phyloP scores from a whole-genome alignment of 108 stramenopile genomes.

The Fragilaria crotonensis region DNA sequence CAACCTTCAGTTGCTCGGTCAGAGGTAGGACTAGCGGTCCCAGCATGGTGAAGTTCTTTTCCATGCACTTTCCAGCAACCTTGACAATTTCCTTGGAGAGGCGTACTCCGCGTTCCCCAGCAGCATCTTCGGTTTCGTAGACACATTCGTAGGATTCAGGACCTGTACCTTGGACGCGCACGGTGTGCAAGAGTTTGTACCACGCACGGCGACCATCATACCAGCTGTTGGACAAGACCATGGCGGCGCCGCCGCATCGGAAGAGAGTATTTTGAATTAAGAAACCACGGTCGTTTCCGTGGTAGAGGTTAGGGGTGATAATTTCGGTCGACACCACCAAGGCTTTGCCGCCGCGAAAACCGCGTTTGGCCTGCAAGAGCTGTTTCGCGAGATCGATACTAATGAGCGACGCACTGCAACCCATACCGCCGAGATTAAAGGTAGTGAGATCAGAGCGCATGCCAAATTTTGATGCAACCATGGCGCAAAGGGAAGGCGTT shows the following conservation, averaged over 20 bases:
- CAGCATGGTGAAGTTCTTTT: conserved; percentile 93
- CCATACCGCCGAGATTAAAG: conserved; percentile 97
- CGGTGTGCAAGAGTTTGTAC: conserved; percentile 96
- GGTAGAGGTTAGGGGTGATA: conserved; percentile 95
- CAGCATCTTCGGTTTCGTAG: conserved; percentile 87
- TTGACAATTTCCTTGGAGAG: conserved; percentile 96
- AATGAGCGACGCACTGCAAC: conserved; percentile 94
- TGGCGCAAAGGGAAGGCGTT: conserved; percentile 95
- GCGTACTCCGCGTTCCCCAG: conserved; percentile 79
- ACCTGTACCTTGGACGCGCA: conserved; percentile 88
- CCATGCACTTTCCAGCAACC: conserved; percentile 95
- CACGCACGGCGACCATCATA: conserved; percentile 90
- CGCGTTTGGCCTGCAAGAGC: conserved; percentile 46
- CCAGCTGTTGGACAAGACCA: conserved; percentile 92
- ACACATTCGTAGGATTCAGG: conserved; percentile 88
- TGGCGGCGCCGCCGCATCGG: conserved; percentile 97
- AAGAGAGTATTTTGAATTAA: conserved; percentile 97
- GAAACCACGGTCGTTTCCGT: conserved; percentile 92
- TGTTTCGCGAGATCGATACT: conserved; percentile 88
- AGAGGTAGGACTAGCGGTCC: conserved; percentile 91
- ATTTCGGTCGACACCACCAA: conserved; percentile 95
- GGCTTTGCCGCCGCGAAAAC: conserved; percentile 66
- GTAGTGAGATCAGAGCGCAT: conserved; percentile 85
- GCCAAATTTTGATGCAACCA: conserved; percentile 90
- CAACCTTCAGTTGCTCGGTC: conserved; percentile 88